Conservation (phyloP, 192 early-diverging fungal species). For the Podochytrium sp. region DNA sequence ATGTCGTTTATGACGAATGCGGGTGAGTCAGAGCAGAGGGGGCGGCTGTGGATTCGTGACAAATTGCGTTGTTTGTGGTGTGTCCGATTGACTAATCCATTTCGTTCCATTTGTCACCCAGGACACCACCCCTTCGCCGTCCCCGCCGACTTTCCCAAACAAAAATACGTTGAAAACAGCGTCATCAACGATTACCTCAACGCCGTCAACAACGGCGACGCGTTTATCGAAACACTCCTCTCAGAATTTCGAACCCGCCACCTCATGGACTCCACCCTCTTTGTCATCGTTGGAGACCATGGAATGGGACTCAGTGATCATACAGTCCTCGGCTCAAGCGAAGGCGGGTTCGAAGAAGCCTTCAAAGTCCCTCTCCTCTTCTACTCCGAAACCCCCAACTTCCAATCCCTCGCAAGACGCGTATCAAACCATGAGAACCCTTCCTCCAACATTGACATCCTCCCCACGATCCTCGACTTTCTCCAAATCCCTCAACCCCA, state of each 20-base stretch:
- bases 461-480: background rate
- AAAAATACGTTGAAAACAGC: background rate
- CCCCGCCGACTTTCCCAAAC: background rate
- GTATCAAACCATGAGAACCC: background rate
- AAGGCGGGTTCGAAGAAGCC: background rate
- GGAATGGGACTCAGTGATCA: background rate
- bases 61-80: too few species aligned
- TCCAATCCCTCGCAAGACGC: background rate
- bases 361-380: background rate
- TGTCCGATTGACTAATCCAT: too few species aligned
- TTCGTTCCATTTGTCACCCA: too few species aligned
- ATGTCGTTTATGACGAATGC: background rate
- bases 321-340: background rate
- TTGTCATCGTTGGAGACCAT: background rate
- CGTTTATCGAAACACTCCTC: background rate
- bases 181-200: background rate
- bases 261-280: background rate
- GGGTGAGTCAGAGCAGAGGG: too few species aligned
- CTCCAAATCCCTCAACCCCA: background rate
- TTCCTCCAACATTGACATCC: background rate
- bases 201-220: background rate
- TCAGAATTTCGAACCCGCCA: background rate
- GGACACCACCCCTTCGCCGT: background rate
- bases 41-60: too few species aligned
- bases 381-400: background rate